Percentiles rank a stretch among this genome's conserved stretches.
Evolutionary conservation across 805 yeast species (phyloP).

Genomic region (Schwanniomyces sp.): DNA sequence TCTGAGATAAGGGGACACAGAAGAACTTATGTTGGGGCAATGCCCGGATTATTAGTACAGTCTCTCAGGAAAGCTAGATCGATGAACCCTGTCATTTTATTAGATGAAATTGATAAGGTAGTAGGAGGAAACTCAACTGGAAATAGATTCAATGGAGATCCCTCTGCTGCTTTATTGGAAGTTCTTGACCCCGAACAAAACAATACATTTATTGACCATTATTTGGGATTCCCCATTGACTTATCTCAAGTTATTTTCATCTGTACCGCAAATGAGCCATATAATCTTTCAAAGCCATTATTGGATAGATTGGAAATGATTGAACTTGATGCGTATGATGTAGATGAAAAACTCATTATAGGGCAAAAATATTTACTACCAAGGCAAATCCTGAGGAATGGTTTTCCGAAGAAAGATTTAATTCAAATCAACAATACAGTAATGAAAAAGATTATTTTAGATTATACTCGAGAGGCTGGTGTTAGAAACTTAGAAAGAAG

Average conservation of each 20-base stretch:
- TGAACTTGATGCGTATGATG: slow-evolving; percentile 75
- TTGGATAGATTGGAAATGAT: slow-evolving; percentile 84
- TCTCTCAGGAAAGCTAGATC: slow-evolving; percentile 72
- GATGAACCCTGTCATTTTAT: slow-evolving; percentile 78
- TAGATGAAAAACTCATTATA: slow-evolving; percentile 71
- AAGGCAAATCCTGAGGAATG: slow-evolving; percentile 69
- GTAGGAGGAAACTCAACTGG: slow-evolving; percentile 50
- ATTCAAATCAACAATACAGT: slow-evolving; percentile 53
- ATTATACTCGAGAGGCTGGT: slow-evolving; percentile 84
- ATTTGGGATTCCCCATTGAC: slow-evolving; percentile 82
- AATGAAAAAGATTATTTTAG: slow-evolving; percentile 59
- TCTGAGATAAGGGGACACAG: slow-evolving; percentile 90
- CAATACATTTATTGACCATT: slow-evolving; percentile 73
- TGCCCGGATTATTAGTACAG: slow-evolving; percentile 82
- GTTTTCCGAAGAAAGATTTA: slow-evolving; percentile 43
- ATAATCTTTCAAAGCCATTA: slow-evolving; percentile 71
- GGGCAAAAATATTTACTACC: slow-evolving; percentile 71
- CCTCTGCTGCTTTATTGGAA: slow-evolving; percentile 85
- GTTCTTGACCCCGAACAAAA: slow-evolving; percentile 92
- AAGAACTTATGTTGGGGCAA: slow-evolving; percentile 87
- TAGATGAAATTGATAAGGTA: slow-evolving; percentile 86
- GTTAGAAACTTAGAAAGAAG: slow-evolving; percentile 77
- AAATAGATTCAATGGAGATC: slow-evolving; percentile 69
- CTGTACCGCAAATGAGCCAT: slow-evolving; percentile 82
- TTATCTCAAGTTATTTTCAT: slow-evolving; percentile 77